Evolutionary conservation across 2,329 filamentous ascomycete species (phyloP), one percentile per base, ranked within the genome.

Genomic region (Cladosporium colombiae): DNA sequence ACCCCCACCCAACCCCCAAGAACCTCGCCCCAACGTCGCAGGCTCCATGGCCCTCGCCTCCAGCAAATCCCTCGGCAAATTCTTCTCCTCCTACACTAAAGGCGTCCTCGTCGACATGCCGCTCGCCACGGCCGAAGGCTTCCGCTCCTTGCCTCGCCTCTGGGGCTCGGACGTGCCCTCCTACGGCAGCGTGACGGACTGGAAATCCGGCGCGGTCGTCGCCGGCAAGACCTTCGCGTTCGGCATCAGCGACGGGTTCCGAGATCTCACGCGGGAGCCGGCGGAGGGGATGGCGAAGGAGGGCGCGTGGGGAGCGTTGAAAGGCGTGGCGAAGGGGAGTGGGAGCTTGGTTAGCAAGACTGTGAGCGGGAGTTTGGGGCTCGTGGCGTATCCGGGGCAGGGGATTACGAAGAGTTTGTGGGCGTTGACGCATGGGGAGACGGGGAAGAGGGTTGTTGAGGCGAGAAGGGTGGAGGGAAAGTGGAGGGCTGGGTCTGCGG

Each of bases 71-170:
- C 44, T 65, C 40, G 56, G 40, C 52, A 52, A 64, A 18, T 40
- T 64, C 60, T 37, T 60, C 55, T 16, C 52, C 31, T 21, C 60
- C 37, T 59, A 62, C 56, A 25, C 27, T 23, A 53, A 60, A 44
- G 60, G 61, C 65, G 18, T 57, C 6, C 44, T 66, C 16, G 61
- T 66, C 37, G 61, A 66, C 33, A 21, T 64, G n/a, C 61, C 65
- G 4, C 60, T 66, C 29, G 44, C 60, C 18, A 62, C 60, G 23
- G 49, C 60, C 31, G 60, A 62, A 53, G 60, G 60, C 49, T 67
- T 67, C 53, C 65, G 52, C 37, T 29, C 37, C 25, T 11, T 62
- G 5, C 65, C 65, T 10, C 31, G 58, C 16, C 65, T 67, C 57
- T 67, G 63, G 62, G 56, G 56, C 44, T 23, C 27, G 18, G 33